Conservation (phyloP, 192 early-diverging fungal genomes). For the Allomyces arbusculus region DNA sequence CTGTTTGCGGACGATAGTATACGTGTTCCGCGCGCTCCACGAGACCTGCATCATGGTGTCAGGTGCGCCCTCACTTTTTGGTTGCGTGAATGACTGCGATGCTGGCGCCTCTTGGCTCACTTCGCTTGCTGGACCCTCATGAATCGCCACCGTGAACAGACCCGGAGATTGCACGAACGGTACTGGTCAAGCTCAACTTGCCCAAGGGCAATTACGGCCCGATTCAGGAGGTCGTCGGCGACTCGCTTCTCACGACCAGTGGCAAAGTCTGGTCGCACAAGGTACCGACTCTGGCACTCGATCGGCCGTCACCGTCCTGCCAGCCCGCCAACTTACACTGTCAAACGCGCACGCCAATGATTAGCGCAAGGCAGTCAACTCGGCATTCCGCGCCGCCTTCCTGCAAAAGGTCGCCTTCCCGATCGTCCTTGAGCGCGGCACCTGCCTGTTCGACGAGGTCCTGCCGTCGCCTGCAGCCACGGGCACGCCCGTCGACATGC, state of each 20-base stretch:
- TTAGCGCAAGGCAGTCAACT: neutral
- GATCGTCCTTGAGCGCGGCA: neutral
- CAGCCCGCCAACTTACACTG: too few species aligned
- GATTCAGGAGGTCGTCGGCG: neutral
- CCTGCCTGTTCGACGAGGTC: neutral
- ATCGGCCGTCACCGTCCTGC: too few species aligned
- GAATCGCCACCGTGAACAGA: neutral
- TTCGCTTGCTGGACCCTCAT: too few species aligned
- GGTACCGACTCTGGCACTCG: neutral
- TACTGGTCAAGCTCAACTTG: neutral
- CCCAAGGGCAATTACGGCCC: neutral
- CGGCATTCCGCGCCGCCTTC: neutral
- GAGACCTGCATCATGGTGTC: neutral
- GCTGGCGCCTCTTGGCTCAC: too few species aligned
- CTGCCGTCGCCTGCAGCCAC: neutral
- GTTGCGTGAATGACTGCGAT: too few species aligned
- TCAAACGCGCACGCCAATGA: neutral
- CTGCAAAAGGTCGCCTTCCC: neutral
- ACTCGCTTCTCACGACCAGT: neutral
- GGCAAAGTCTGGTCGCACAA: neutral
- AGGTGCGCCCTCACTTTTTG: too few species aligned
- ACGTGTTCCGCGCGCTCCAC: neutral
- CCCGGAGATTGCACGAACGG: neutral
- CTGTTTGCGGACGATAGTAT: neutral
- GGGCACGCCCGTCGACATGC: neutral